Conservation (phyloP, 768 basidiomycete genomes). For the Dendrothele bispora region DNA sequence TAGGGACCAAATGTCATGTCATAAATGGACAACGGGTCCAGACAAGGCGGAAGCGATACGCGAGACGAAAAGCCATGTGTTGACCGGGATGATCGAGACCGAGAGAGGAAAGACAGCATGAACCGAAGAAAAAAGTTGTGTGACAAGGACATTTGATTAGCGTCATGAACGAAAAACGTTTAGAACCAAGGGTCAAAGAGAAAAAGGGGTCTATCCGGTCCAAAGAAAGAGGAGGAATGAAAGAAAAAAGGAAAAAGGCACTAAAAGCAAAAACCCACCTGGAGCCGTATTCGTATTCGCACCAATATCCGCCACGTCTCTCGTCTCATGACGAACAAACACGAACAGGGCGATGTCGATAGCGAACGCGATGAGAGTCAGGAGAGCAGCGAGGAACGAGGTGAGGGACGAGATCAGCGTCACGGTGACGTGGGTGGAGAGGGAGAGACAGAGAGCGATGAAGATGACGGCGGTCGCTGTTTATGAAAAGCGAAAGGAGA, state of each 20-base stretch:
- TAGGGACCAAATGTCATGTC: conserved; percentile 1
- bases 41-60: too few relatives aligned
- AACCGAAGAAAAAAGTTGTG: too few relatives aligned
- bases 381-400: conserved; percentile 66
- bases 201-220: too few relatives aligned
- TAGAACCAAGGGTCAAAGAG: too few relatives aligned
- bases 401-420: conserved; percentile 55
- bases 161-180: too few relatives aligned
- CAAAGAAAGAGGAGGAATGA: neutral
- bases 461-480: conserved; percentile 57
- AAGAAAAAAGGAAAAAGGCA: neutral
- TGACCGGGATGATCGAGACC: too few relatives aligned
- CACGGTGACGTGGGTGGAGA: conserved; percentile 49
- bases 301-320: conserved; percentile 43
- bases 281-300: conserved; percentile 56
- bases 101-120: too few relatives aligned
- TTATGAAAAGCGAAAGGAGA: neutral
- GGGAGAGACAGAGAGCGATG: conserved; percentile 50
- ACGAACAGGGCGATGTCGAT: conserved; percentile 76
- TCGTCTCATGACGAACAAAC: conserved; percentile 57
- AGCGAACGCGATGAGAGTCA: conserved; percentile 72
- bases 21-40: conserved; percentile 9
- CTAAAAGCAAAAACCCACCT: conserved; percentile 42
- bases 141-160: too few relatives aligned
- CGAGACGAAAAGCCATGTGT: too few relatives aligned